Conservation (phyloP, 371 early-diverging fungal genomes). For the Neoconidiobolus thromboides region DNA sequence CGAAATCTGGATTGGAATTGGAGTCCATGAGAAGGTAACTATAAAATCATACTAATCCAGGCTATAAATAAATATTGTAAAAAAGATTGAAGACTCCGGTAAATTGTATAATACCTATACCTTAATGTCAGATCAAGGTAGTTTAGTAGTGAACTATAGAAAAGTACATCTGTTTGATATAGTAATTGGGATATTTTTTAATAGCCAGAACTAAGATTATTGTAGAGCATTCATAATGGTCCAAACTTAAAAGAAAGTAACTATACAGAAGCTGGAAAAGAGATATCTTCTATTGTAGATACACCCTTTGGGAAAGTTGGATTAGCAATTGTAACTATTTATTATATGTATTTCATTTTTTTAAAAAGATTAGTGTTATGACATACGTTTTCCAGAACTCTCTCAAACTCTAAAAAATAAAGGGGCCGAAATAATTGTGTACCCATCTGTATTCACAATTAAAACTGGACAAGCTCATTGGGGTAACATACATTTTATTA, state of each 20-base stretch:
- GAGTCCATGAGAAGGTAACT: constrained; percentile 44
- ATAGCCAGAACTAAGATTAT: background rate
- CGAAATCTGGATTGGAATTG: constrained; percentile 53
- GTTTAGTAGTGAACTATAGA: constrained; percentile 32
- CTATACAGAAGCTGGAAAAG: constrained; percentile 28
- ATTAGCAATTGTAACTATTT: constrained; percentile 17
- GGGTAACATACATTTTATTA: constrained; percentile 23
- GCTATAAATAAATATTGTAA: background rate
- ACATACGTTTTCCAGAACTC: constrained; percentile 61
- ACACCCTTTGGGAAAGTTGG: constrained; percentile 58
- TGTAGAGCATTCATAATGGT: constrained; percentile 25
- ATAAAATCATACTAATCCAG: background rate
- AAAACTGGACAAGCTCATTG: constrained; percentile 72
- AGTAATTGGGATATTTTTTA: constrained; percentile 6
- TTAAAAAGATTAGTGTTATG: constrained; percentile 34
- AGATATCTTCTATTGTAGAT: constrained; percentile 23
- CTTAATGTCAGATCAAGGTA: constrained; percentile 36
- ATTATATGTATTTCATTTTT: background rate
- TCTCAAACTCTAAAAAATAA: constrained; percentile 28
- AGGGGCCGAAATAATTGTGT: constrained; percentile 56
- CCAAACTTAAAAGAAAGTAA: constrained; percentile 46
- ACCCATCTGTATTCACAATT: constrained; percentile 72
- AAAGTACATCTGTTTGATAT: constrained; percentile 73
- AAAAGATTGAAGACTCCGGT: background rate
- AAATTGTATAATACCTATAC: constrained; percentile 47